Evolutionary conservation across 2,329 filamentous ascomycete genomes (phyloP).

Genomic region (Rutstroemia sydowiana): DNA sequence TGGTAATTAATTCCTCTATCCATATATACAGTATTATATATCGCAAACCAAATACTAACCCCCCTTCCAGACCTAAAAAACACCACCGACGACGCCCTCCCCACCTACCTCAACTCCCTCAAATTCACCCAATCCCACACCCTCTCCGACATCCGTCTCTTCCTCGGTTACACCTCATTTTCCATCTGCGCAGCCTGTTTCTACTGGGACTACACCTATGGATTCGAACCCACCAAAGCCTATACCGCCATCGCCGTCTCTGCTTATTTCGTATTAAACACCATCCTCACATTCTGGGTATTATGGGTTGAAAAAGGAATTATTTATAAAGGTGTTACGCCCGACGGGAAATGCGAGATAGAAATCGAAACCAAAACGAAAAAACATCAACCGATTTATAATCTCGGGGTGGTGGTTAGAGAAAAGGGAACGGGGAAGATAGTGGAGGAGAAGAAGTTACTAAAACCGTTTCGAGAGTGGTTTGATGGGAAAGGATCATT

Average conservation of each 20-base stretch:
- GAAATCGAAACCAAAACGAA: constrained; percentile 63
- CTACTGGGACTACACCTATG: constrained; percentile 83
- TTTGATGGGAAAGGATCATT: constrained; percentile 69
- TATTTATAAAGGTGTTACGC: constrained; percentile 63
- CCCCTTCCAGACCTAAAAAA: constrained; percentile 77
- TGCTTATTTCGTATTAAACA: constrained; percentile 73
- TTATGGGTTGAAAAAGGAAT: constrained; percentile 73
- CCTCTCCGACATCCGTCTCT: constrained; percentile 74
- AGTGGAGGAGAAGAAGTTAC: constrained; percentile 39
- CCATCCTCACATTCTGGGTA: constrained; percentile 74
- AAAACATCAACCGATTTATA: constrained; percentile 78
- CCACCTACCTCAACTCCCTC: constrained; percentile 86
- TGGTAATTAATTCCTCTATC: constrained; percentile 13
- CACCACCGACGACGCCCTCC: constrained; percentile 88
- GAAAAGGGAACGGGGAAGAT: constrained; percentile 19
- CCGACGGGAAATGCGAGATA: constrained; percentile 60
- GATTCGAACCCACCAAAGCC: constrained; percentile 78
- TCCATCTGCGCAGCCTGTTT: constrained; percentile 76
- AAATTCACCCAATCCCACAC: constrained; percentile 75
- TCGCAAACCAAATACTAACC: constrained; percentile 6
- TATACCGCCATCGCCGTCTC: constrained; percentile 75
- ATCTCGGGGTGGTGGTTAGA: constrained; percentile 55
- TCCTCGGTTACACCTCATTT: constrained; percentile 77
- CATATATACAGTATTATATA: neutral
- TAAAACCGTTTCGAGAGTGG: constrained; percentile 64